Percentiles rank a stretch among this genome's conserved stretches.
Evolutionary conservation across 352 stramenopile species (phyloP).

Genomic region (Phytopythium montanum): DNA sequence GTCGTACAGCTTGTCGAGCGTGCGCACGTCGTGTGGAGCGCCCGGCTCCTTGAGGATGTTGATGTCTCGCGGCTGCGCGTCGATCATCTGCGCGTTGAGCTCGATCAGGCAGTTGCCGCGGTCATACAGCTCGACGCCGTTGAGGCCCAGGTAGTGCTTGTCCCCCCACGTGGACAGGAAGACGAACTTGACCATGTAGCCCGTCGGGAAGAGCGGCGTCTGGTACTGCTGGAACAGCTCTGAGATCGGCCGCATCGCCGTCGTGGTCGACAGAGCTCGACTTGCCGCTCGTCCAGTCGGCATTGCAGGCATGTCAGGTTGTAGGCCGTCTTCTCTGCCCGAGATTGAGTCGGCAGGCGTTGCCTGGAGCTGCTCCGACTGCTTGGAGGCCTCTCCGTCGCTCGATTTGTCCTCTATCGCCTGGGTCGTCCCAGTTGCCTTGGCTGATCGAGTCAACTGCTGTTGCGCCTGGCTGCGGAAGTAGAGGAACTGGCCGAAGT

Average conservation of each 20-base stretch:
- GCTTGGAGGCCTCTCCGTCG: background rate
- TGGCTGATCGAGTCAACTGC: background rate
- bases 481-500: conserved; percentile 84
- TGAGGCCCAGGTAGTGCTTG: conserved; percentile 74
- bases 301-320: background rate
- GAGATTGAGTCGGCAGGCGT: background rate
- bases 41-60: conserved; percentile 82
- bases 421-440: background rate
- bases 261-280: background rate
- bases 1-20: conserved; percentile 75
- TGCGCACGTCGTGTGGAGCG: conserved; percentile 51
- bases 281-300: background rate
- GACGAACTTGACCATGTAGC: conserved; percentile 87
- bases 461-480: conserved; percentile 20
- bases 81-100: conserved; percentile 44
- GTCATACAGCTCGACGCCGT: conserved; percentile 77
- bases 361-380: background rate
- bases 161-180: conserved; percentile 77
- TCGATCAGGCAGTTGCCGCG: conserved; percentile 38
- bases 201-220: conserved; percentile 73
- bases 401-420: background rate
- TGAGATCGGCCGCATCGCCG: conserved; percentile 44
- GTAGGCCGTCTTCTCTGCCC: background rate
- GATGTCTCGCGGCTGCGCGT: conserved; percentile 67
- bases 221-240: conserved; percentile 87